Conservation (phyloP, 2,329 filamentous ascomycete species). For the Mycosphaerelloides madeirae region DNA sequence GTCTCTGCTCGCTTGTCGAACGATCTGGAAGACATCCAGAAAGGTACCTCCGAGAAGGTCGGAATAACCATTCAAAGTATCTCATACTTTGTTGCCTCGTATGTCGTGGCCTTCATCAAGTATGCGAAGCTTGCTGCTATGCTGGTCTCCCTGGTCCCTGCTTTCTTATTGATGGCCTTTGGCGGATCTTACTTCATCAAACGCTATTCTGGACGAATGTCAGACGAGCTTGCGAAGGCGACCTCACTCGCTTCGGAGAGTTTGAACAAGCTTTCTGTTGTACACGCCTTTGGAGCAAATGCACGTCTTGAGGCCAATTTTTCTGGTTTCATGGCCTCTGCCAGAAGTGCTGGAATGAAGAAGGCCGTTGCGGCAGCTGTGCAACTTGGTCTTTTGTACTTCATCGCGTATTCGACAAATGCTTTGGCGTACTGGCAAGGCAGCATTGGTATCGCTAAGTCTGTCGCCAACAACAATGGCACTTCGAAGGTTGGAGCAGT, state of each 20-base stretch:
- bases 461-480: constrained; percentile 24
- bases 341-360: constrained; percentile 51
- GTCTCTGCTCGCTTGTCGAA: constrained; percentile 59
- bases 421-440: constrained; percentile 66
- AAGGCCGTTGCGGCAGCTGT: constrained; percentile 55
- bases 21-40: constrained; percentile 63
- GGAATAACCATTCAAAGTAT: constrained; percentile 58
- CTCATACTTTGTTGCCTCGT: constrained; percentile 64
- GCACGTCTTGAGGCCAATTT: constrained; percentile 58
- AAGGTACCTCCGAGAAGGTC: constrained; percentile 66
- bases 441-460: constrained; percentile 50
- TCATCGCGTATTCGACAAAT: constrained; percentile 63
- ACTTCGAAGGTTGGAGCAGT: constrained; percentile 40
- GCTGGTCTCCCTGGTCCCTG: constrained; percentile 58
- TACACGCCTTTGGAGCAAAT: constrained; percentile 51
- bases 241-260: constrained; percentile 60
- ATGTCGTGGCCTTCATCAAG: constrained; percentile 63
- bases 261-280: constrained; percentile 49
- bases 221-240: constrained; percentile 52
- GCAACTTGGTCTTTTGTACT: constrained; percentile 60
- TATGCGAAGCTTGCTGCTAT: constrained; percentile 59
- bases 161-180: constrained; percentile 56
- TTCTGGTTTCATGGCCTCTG: constrained; percentile 46
- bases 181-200: constrained; percentile 52
- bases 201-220: constrained; percentile 49